phyloP scores from a whole-genome alignment of 2,329 filamentous ascomycete species.

The Didymellaceae sp. region DNA sequence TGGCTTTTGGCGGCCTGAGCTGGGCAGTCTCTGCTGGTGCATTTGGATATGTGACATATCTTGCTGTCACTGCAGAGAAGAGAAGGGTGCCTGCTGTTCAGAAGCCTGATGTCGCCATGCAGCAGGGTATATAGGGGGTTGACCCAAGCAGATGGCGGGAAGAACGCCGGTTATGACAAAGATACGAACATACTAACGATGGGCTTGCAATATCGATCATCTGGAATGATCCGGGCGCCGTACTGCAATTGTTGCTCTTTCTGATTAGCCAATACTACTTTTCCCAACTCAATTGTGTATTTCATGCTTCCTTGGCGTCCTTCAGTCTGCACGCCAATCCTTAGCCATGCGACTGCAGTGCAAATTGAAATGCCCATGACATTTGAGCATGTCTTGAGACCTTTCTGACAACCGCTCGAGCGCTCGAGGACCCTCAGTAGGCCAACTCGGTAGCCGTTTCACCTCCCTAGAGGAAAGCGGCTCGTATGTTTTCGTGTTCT shows the following conservation, averaged over 20 bases:
- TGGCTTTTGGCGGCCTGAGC: constrained; percentile 71
- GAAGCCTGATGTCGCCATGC: constrained; percentile 46
- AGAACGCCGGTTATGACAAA: not conserved
- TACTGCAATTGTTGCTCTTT: not conserved
- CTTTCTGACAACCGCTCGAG: too few species aligned
- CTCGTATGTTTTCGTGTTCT: too few species aligned
- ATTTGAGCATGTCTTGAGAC: too few species aligned
- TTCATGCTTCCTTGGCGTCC: too few species aligned
- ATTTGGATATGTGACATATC: constrained; percentile 23
- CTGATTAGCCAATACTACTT: too few species aligned
- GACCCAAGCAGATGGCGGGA: not conserved
- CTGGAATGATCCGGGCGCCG: constrained; percentile 26
- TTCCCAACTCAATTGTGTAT: not conserved
- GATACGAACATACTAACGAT: not conserved
- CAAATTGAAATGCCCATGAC: too few species aligned
- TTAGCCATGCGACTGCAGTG: too few species aligned
- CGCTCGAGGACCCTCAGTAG: too few species aligned
- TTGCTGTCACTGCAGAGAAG: constrained; percentile 43
- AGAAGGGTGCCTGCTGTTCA: constrained; percentile 22
- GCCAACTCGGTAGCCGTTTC: too few species aligned
- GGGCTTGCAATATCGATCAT: constrained; percentile 18
- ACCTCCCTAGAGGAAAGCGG: too few species aligned
- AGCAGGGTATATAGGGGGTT: constrained; percentile 47
- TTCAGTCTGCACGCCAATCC: too few species aligned
- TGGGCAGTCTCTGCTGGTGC: constrained; percentile 60